Base-by-base conservation (phyloP, 306 rosid genomes). In the Senna siamea region DNA sequence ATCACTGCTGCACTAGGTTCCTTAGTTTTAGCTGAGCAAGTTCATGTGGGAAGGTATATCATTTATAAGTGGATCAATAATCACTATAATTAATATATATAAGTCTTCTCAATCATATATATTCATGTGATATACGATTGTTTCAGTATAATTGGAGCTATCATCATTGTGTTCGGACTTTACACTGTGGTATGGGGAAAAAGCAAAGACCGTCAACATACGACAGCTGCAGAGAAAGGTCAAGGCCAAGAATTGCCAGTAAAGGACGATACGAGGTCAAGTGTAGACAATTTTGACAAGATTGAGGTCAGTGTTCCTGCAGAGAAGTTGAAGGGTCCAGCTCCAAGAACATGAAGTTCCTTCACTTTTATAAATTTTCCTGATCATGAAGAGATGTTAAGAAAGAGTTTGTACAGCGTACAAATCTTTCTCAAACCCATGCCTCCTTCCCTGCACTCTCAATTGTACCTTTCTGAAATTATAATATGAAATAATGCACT, bases 141-240 rank as follows among this genome's bases (percentile, higher is more conserved):
- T 15, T 61, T 2, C 88, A 94, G 99, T 28, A 62, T 94, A 15
- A 80, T 94, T 57, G 99, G 99, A 69, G 97, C 99, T 4, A 13
- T 94, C 60, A 60, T 94, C 70, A 94, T 94, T 77, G 97, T 92
- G 28, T 46, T 66, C 40, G 99, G 99, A 18, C 95, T 94, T 12
- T 94, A 94, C 81, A 85, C 91, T 10, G 96, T 92, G 66, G 99
- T 94, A 9, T 94, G 99, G 99, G 99, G 96, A 0, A 94, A 94
- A 81, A 88, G 93, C 87, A 94, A 87, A 79, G 99, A 94, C 66
- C 73, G 10, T 19, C 4, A 76, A 51, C 75, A 54, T 35, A 32
- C 52, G 66, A 57, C 37, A 5, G 80, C 28, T 0, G 51, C 38
- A 46, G 80, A 52, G 66, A 78, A 81, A 76, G 61, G 13, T 56